A percentile compares a stretch with the other conserved stretches of the same genome.
These are phyloP conservation scores for Aechmea fasciata DNA, from an alignment of 176 grass and related monocot species.

Conservation along the genomic window DNA sequence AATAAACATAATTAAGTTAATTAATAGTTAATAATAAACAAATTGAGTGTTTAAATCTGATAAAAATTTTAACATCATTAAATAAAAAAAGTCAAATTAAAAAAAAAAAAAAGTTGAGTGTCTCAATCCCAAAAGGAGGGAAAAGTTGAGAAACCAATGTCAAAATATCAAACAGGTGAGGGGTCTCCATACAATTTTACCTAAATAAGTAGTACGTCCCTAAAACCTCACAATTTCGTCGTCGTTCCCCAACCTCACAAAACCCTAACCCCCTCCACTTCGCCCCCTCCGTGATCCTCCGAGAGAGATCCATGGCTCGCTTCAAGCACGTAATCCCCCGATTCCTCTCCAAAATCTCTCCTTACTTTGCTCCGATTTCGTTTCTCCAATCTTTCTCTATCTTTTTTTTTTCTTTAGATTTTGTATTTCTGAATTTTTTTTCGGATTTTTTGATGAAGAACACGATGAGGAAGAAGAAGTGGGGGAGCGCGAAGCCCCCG, in stretches of 20 bases:
- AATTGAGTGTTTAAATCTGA: too few relatives aligned
- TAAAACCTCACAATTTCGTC: background rate
- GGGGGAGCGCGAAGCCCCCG: conserved; percentile 22
- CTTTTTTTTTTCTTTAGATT: background rate
- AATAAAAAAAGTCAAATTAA: too few relatives aligned
- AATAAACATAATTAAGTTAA: too few relatives aligned
- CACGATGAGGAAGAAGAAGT: conserved; percentile 18
- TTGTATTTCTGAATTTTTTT: too few relatives aligned
- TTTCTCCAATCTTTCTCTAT: background rate
- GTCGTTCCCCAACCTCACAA: background rate
- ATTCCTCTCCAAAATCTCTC: background rate
- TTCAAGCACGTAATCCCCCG: background rate
- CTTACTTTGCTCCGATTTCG: background rate
- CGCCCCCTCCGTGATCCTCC: background rate
- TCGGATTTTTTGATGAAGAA: background rate
- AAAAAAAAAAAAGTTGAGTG: too few relatives aligned
- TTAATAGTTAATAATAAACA: too few relatives aligned
- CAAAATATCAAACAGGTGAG: too few relatives aligned
- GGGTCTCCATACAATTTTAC: background rate
- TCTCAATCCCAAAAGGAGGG: too few relatives aligned
- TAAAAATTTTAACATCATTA: too few relatives aligned
- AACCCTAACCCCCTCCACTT: background rate
- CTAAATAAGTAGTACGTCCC: background rate
- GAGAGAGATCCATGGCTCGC: background rate
- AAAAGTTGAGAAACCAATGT: too few relatives aligned